Evolutionary conservation across 1,284 basidiomycete species (phyloP), one percentile per base, ranked within the genome.

Genomic region (Chiua sp.): DNA sequence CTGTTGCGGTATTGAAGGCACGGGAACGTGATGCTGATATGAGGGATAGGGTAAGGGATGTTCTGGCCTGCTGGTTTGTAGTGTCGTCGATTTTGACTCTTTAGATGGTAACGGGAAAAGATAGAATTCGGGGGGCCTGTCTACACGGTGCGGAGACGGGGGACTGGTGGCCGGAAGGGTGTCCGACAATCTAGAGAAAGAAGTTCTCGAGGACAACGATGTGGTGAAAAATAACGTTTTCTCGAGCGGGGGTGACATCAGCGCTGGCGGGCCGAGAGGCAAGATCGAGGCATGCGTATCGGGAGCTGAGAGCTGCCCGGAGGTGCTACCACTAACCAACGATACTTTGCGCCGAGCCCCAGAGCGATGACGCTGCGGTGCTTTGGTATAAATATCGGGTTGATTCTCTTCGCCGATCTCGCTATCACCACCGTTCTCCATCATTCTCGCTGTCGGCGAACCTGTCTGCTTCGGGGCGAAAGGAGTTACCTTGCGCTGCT

Each of bases 201-300:
- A 71, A n/a, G 35, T 22, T 10, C 59, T 63, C 37, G 61, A 62
- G 18, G 69, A 64, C 32, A 54, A 30, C 2, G 72, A 47, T 10
- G 73, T 64, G 0, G 73, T 69, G 47, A 75, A 73, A 53, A 73
- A 75, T 28, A 74, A 65, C 0, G 67, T 59, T 47, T 55, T 64
- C 46, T 69, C 72, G 26, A 74, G 73, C 12, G 71, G 72, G 2
- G 69, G 63, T 6, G 73, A 74, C 73, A 64, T 76, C 39, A 75
- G 44, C 15, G 57, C 64, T 4, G 72, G 65, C 6, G 75, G 73
- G 48, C 69, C 69, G 20, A 59, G 63, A 7, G 74, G 74, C 15
- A 73, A 52, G 28, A 75, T 53, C 2, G 62, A 69, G 4, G 56
- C 61, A 22, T 74, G 70, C 0, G 37, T 49, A 33, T 73, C 63